phyloP scores from a whole-genome alignment of 192 early-diverging fungal genomes.

The Paraglomus brasilianum region DNA sequence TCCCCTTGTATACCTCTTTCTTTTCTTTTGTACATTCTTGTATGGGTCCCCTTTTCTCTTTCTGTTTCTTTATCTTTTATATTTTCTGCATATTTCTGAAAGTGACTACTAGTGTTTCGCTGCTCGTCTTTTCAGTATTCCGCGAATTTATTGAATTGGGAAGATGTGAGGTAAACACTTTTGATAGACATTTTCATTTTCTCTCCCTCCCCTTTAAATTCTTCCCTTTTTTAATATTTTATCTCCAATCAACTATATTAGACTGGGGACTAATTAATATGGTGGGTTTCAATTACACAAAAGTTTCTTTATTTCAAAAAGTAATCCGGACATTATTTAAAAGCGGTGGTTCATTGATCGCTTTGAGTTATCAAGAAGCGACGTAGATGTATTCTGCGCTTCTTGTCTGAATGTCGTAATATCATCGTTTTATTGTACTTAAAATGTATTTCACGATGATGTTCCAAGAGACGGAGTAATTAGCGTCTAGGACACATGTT shows the following conservation, averaged over 20 bases:
- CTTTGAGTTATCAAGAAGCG: too few relatives aligned
- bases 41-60: constrained; percentile 24
- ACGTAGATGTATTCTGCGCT: too few relatives aligned
- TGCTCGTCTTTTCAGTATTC: constrained; percentile 26
- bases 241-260: neutral
- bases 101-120: constrained; percentile 1
- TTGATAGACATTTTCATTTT: neutral
- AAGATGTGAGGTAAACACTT: neutral
- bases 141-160: neutral
- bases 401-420: too few relatives aligned
- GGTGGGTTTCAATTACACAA: constrained; percentile 7
- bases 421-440: too few relatives aligned
- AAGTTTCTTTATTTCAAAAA: too few relatives aligned
- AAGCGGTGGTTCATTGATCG: too few relatives aligned
- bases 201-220: neutral
- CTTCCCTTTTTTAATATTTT: neutral
- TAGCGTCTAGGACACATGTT: too few relatives aligned
- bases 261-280: constrained; percentile 27
- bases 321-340: too few relatives aligned
- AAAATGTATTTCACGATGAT: too few relatives aligned
- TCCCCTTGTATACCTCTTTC: constrained; percentile 38
- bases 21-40: constrained; percentile 43
- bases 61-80: constrained; percentile 15
- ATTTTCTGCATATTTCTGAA: constrained; percentile 25
- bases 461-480: too few relatives aligned